Conservation (phyloP, 2,329 filamentous ascomycete genomes). For the Zymoseptoria ardabiliae region DNA sequence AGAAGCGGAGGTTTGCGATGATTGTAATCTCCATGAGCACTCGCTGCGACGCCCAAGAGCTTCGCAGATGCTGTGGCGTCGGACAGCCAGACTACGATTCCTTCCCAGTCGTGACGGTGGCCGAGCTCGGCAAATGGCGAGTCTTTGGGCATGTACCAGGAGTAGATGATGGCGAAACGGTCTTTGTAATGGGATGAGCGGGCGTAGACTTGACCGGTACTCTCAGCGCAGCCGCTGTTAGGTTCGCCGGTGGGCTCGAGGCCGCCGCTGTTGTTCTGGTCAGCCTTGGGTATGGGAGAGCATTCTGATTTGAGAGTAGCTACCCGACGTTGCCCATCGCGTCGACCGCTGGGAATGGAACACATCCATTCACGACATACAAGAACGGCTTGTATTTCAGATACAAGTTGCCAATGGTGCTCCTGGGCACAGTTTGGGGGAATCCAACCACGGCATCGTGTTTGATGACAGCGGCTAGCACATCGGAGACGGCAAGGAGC, state of each 20-base stretch:
- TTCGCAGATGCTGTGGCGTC: slow-evolving; percentile 34
- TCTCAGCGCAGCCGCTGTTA: slow-evolving; percentile 36
- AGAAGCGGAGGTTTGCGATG: not conserved
- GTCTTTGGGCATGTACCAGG: slow-evolving; percentile 48
- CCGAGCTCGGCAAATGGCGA: slow-evolving; percentile 39
- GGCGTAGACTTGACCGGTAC: slow-evolving; percentile 46
- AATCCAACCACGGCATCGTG: slow-evolving; percentile 48
- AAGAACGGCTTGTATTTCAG: slow-evolving; percentile 51
- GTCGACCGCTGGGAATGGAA: slow-evolving; percentile 57
- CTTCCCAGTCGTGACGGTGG: slow-evolving; percentile 52
- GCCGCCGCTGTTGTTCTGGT: slow-evolving; percentile 34
- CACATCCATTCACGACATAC: slow-evolving; percentile 52
- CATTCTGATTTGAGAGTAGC: not conserved
- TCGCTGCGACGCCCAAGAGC: slow-evolving; percentile 45
- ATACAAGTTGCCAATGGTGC: slow-evolving; percentile 42
- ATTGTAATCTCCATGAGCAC: slow-evolving; percentile 44
- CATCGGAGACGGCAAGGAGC: not conserved
- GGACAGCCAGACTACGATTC: slow-evolving; percentile 47
- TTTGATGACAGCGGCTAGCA: slow-evolving; percentile 32
- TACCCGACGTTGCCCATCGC: slow-evolving; percentile 51
- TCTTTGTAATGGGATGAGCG: slow-evolving; percentile 37
- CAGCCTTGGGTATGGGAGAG: not conserved
- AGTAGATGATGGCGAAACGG: slow-evolving; percentile 45
- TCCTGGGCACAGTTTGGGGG: slow-evolving; percentile 44
- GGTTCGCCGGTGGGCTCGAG: slow-evolving; percentile 35